Base-by-base conservation (phyloP, 192 early-diverging fungal species). In the Backusella sp. region DNA sequence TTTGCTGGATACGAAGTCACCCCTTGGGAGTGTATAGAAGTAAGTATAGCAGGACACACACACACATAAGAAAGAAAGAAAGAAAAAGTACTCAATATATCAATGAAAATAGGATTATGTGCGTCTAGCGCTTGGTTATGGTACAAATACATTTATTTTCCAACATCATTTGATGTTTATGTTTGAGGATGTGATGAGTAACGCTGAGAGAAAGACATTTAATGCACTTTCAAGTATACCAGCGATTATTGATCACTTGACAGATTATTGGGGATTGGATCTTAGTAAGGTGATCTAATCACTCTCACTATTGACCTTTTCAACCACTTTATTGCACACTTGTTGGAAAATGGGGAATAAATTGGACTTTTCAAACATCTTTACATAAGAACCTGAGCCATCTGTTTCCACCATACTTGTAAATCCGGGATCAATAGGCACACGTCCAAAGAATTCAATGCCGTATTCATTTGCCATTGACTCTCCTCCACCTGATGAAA, bases 151-250 rank as follows among this genome's bases (percentile, higher is more conserved):
- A 1, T 92, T 92, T 77, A 95, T 99, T 32, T 88, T 95, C 39
- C 96, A 98, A 73, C 97, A 99, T 76, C 97, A 99, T 78, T 72
- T 99, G 32, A 96, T 96, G 94, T 98, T 87, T 82, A 98, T 98
- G 96, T 86, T 96, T 71, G 96, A 98, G 72, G 86, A 86, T 53
- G 66, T 86, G 30, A 96, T 98, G 95, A 89, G 87, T 73, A 88
- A 88, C 62, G 86, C 92, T 7, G 94, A 99, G 72, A 90, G 92
- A 56, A 93, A 91, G 80, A 90, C 91, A n/a, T 97, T 99, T 79
- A 97, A 99, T 79, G 86, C 87, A 26, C 81, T 97, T 62, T 84
- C 92, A 6, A 91, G 91, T 14, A 88, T 90, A 3, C 90, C 96
- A 0, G 92, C 91, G 1, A 87, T 97, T 26, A 56, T 97, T 6